Evolutionary conservation across 495 filamentous ascomycete genomes (phyloP).

Genomic region (Neurospora sp.): DNA sequence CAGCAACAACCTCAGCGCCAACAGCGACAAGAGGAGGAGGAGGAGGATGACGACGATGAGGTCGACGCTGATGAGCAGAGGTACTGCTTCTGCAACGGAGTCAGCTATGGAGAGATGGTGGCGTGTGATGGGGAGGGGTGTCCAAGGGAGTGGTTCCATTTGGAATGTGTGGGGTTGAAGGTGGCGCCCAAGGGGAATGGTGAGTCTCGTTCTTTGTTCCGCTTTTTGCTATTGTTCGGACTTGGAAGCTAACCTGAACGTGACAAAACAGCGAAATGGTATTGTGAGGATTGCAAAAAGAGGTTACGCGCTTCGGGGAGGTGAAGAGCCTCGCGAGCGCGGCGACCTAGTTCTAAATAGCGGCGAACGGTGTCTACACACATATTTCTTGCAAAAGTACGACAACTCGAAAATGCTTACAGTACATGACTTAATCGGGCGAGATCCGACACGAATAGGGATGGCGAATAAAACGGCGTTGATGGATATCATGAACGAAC

Average conservation of each 20-base stretch:
- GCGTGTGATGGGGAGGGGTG: conserved; percentile 89
- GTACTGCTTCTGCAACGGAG: conserved; percentile 89
- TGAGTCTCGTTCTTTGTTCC: conserved; percentile 35
- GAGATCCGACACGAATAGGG: not conserved
- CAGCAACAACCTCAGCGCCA: conserved; percentile 24
- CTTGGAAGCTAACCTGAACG: not conserved
- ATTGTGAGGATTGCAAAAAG: conserved; percentile 78
- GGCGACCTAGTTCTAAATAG: not conserved
- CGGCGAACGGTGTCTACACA: not conserved
- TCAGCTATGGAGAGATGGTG: conserved; percentile 96
- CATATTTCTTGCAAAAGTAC: not conserved
- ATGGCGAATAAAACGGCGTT: not conserved
- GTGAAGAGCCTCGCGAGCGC: not conserved
- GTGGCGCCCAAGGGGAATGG: conserved; percentile 76
- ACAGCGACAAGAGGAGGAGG: conserved; percentile 29
- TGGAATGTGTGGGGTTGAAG: conserved; percentile 80
- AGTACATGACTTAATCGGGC: not conserved
- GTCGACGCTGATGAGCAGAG: conserved; percentile 71
- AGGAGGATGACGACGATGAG: conserved; percentile 56
- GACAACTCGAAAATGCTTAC: not conserved
- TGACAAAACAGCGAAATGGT: conserved; percentile 65
- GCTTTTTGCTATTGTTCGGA: not conserved
- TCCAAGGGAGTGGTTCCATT: conserved; percentile 90
- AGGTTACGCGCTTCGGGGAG: conserved; percentile 28
- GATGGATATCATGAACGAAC: not conserved